These are phyloP conservation scores for Vitis rotundifolia DNA, from an alignment of 164 flowering plant genomes.

Conservation along the genomic window DNA sequence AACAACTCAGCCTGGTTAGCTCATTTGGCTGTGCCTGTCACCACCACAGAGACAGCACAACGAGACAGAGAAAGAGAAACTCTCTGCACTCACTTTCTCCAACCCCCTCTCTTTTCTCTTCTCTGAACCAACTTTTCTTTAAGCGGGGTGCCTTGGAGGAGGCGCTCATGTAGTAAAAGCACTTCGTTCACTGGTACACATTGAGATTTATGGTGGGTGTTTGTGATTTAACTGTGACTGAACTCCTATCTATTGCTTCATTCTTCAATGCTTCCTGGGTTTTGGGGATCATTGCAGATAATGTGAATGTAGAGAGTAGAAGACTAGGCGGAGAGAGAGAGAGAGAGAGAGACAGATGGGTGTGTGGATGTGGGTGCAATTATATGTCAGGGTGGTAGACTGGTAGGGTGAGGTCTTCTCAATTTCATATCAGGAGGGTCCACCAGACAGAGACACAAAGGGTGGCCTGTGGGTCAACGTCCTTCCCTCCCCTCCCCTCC, in stretches of 20 bases:
- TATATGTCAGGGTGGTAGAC: conserved; percentile 3
- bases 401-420: conserved; percentile 23
- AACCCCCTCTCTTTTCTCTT: conserved; percentile 1
- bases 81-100: no score
- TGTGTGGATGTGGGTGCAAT: conserved; percentile 4
- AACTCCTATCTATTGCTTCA: conserved; percentile 4
- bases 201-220: conserved; percentile 21
- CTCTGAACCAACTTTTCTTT: conserved; percentile 9
- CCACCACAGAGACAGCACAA: not conserved
- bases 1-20: conserved; percentile 5
- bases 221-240: conserved; percentile 9
- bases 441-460: conserved; percentile 17
- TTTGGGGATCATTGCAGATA: conserved; percentile 18
- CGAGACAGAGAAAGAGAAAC: not conserved
- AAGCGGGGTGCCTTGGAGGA: conserved; percentile 8
- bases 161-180: conserved; percentile 17
- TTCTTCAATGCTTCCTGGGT: conserved; percentile 30
- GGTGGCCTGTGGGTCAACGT: conserved; percentile 19
- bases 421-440: conserved; percentile 18
- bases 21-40: not conserved
- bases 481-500: not conserved
- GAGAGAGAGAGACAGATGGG: not conserved
- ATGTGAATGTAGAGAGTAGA: not conserved
- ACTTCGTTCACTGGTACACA: conserved; percentile 6
- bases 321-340: conserved; percentile 6